Conservation (phyloP, 139 green algal genomes). For the Auxenochlorella pyrenoidosa region DNA sequence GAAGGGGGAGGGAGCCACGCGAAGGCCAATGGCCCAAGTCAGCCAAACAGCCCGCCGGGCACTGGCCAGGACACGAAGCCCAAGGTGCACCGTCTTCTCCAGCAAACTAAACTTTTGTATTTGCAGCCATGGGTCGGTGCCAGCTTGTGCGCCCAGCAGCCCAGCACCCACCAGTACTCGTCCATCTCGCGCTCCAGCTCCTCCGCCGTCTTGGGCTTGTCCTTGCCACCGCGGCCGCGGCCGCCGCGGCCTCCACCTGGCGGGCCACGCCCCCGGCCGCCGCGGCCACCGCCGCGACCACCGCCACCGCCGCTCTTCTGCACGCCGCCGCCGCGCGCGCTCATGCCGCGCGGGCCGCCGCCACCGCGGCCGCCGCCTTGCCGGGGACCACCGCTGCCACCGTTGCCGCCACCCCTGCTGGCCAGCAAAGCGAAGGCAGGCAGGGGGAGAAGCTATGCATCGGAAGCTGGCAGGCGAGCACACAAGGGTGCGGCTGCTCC, state of each 20-base stretch:
- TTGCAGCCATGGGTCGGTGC: too few species aligned
- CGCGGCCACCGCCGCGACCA: conserved; percentile 14
- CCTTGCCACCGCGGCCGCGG: neutral
- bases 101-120: too few species aligned
- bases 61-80: too few species aligned
- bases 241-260: neutral
- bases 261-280: neutral
- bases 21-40: neutral
- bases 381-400: neutral
- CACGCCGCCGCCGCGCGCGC: conserved; percentile 14
- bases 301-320: conserved; percentile 19
- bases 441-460: neutral
- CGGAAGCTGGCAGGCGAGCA: too few species aligned
- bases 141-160: neutral
- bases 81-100: too few species aligned
- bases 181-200: conserved; percentile 58
- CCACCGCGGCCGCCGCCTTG: conserved; percentile 12
- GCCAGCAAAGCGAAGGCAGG: neutral
- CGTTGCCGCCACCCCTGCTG: conserved; percentile 19
- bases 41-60: too few species aligned
- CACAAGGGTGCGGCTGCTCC: too few species aligned
- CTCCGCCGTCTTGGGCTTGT: conserved; percentile 38
- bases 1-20: neutral
- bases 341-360: conserved; percentile 23
- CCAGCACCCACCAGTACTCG: conserved; percentile 40